Conservation (phyloP, 495 filamentous ascomycete genomes). For the Paragyromitra xinjiangensis region DNA sequence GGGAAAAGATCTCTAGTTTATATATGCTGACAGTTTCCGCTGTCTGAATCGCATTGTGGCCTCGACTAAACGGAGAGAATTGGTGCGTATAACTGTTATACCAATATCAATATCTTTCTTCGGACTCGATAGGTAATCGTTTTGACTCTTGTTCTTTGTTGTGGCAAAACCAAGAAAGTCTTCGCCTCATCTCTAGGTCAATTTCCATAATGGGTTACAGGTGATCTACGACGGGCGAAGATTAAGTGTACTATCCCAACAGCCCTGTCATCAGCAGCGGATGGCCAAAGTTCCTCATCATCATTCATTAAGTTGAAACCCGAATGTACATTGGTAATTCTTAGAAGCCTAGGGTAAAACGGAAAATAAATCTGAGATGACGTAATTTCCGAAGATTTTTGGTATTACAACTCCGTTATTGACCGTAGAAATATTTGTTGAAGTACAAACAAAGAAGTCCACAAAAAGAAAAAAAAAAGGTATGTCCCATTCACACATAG, state of each 20-base stretch:
- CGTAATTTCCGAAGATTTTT: conserved; percentile 14
- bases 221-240: background rate
- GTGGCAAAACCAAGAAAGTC: background rate
- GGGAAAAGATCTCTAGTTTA: too few relatives aligned
- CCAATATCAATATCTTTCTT: background rate
- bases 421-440: conserved; percentile 57
- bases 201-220: background rate
- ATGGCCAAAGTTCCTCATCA: conserved; percentile 4
- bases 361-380: conserved; percentile 13
- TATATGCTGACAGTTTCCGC: too few relatives aligned
- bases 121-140: background rate
- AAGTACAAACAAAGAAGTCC: conserved; percentile 56
- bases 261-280: background rate
- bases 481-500: conserved; percentile 57
- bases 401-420: conserved; percentile 56
- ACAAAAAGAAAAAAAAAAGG: conserved; percentile 55
- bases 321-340: background rate
- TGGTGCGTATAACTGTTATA: background rate
- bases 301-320: conserved; percentile 17
- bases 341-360: conserved; percentile 4
- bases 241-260: background rate
- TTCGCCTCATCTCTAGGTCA: background rate
- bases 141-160: background rate
- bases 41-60: background rate
- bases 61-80: background rate